Conservation (phyloP, 192 early-diverging fungal species). For the Geosiphon pyriformis region DNA sequence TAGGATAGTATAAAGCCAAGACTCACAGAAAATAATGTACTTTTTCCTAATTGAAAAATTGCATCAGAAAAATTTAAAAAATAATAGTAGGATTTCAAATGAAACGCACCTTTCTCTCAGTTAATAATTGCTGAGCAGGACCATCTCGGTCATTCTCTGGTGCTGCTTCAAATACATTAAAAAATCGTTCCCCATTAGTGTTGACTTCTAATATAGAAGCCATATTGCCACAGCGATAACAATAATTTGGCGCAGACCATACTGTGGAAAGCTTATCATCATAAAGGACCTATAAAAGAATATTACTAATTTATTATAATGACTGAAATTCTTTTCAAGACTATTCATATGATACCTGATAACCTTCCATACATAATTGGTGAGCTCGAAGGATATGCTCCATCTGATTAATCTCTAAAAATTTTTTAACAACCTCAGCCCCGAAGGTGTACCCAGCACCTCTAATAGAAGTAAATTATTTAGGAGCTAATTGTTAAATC, state of each 20-base stretch:
- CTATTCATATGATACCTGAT: slow-evolving; percentile 45
- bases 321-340: no score
- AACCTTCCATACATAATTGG: slow-evolving; percentile 86
- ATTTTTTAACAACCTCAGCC: slow-evolving; percentile 67
- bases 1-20: no score
- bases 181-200: slow-evolving; percentile 66
- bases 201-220: slow-evolving; percentile 80
- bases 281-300: slow-evolving; percentile 62
- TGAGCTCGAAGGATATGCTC: slow-evolving; percentile 81
- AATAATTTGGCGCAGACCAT: slow-evolving; percentile 85
- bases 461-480: slow-evolving; percentile 31
- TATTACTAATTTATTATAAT: neutral
- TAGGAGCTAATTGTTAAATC: neutral
- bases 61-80: neutral
- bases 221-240: slow-evolving; percentile 82
- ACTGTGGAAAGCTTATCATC: slow-evolving; percentile 83
- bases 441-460: slow-evolving; percentile 90
- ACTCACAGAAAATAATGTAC: slow-evolving; percentile 36
- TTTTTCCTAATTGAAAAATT: slow-evolving; percentile 24
- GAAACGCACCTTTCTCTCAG: slow-evolving; percentile 12
- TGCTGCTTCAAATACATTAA: slow-evolving; percentile 86
- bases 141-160: slow-evolving; percentile 68
- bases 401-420: slow-evolving; percentile 73
- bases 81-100: neutral
- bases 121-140: slow-evolving; percentile 28